Conservation (phyloP, 805 yeast genomes). For the Sugiyamaella smithiae region DNA sequence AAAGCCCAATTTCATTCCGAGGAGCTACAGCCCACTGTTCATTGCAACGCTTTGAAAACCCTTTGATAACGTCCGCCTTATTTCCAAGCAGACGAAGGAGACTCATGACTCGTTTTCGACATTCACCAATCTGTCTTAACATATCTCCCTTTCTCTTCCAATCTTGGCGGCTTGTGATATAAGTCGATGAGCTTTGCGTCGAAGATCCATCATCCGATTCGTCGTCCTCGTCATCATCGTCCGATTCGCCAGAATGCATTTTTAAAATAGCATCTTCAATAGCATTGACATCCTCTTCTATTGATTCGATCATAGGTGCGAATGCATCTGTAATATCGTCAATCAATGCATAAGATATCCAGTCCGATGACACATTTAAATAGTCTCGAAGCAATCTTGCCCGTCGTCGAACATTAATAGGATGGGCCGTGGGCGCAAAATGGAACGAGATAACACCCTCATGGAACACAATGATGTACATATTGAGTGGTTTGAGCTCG, state of each 20-base stretch:
- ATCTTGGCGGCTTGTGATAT: constrained; percentile 49
- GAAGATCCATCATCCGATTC: constrained; percentile 33
- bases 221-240: constrained; percentile 38
- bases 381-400: constrained; percentile 85
- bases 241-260: constrained; percentile 71
- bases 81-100: constrained; percentile 78
- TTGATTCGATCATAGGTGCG: constrained; percentile 93
- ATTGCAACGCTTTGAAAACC: constrained; percentile 86
- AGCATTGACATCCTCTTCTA: constrained; percentile 90
- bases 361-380: constrained; percentile 85
- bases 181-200: constrained; percentile 26
- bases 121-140: constrained; percentile 92
- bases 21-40: constrained; percentile 82
- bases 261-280: constrained; percentile 88
- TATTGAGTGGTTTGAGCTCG: constrained; percentile 75
- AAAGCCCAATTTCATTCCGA: constrained; percentile 85
- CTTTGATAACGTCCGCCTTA: constrained; percentile 97
- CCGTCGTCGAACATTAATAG: constrained; percentile 91
- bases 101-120: constrained; percentile 92
- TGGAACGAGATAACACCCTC: constrained; percentile 93
- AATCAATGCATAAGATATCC: constrained; percentile 95
- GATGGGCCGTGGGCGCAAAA: constrained; percentile 92
- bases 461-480: constrained; percentile 87
- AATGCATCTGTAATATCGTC: constrained; percentile 97
- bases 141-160: constrained; percentile 95